Base-by-base conservation (phyloP, 2,329 filamentous ascomycete species). In the Epichloe glyceriae region DNA sequence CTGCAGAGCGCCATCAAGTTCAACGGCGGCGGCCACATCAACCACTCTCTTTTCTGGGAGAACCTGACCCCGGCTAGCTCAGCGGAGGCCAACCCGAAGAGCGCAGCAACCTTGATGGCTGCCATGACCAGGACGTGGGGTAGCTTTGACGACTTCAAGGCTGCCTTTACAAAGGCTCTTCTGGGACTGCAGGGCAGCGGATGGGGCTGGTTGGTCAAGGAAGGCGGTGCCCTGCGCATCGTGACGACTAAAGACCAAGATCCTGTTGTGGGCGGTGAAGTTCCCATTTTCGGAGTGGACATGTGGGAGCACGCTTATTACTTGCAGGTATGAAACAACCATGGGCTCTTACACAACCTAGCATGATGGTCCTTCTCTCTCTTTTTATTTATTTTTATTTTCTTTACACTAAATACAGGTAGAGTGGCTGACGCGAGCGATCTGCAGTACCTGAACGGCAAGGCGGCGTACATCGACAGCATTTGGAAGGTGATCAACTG, bases 301-400 rank as follows among this genome's bases (percentile, higher is more conserved):
- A 91, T 94, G 80, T 94, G 88, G 88, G 88, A 95, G 71, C 88
- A 95, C 70, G 88, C 88, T 0, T 95, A 94, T 64, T 95, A 95
- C 63, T 70, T 94, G 17, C 87, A 88, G 74, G 80, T 83, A 54
- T 56, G 70, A 33, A 22, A 14, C 3, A 19, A 12, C n/a, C 26
- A 37, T 3, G 35, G 14, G 35, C 35, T 10, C 7, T 22, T 1
- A 10, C 26, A 30, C 26, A 20, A n/a, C 12, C 3, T 11, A 8
- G n/a, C 14, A 15, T 14, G 2, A 26, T 6, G 5, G 6, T 26
- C 17, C 15, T 17, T n/a, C n/a, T 4, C 50, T 54, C 53, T 19
- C 53, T 15, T 14, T 11, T 46, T 41, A 4, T 30, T 46, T 12
- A 12, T 19, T 5, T 1, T 42, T 14, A 15, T 26, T 34, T 6